Percentiles rank a stretch among this genome's conserved stretches.
phyloP scores from a whole-genome alignment of 805 yeast species.

The Kuraishia piskuri region DNA sequence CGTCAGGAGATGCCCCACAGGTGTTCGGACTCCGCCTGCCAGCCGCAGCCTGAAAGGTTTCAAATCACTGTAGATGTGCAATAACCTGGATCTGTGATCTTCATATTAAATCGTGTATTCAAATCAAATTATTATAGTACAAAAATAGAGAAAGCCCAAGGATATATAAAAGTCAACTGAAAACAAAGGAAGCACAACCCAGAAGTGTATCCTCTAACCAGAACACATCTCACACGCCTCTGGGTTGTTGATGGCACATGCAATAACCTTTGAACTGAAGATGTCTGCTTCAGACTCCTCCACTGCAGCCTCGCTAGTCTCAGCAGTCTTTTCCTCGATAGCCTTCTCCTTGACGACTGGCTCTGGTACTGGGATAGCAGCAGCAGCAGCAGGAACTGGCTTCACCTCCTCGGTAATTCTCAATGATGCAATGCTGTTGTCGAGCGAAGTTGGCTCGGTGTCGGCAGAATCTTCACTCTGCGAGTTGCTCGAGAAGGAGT shows the following conservation, averaged over 20 bases:
- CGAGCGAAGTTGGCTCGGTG: constrained; percentile 30
- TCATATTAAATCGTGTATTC: background rate
- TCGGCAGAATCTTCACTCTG: constrained; percentile 33
- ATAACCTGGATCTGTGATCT: no score
- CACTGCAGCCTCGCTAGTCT: constrained; percentile 14
- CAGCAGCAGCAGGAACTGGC: constrained; percentile 5
- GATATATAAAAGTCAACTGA: background rate
- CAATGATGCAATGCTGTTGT: constrained; percentile 37
- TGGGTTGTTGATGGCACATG: constrained; percentile 95
- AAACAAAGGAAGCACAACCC: background rate
- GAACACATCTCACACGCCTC: constrained; percentile 99
- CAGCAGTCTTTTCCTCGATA: constrained; percentile 9
- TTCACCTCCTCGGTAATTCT: constrained; percentile 20
- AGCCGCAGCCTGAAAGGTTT: no score
- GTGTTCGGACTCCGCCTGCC: no score
- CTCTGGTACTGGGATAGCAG: constrained; percentile 8
- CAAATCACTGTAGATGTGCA: no score
- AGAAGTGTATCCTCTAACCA: constrained; percentile 44
- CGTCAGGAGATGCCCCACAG: no score
- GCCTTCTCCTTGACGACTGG: constrained; percentile 8
- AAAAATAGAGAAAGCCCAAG: background rate
- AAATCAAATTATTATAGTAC: background rate
- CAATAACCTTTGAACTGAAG: constrained; percentile 86
- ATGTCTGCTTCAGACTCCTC: constrained; percentile 63
- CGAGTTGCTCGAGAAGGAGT: constrained; percentile 20